Evolutionary conservation across 1,284 basidiomycete genomes (phyloP), one percentile per base, ranked within the genome.

Genomic region (Puccinia triticina): DNA sequence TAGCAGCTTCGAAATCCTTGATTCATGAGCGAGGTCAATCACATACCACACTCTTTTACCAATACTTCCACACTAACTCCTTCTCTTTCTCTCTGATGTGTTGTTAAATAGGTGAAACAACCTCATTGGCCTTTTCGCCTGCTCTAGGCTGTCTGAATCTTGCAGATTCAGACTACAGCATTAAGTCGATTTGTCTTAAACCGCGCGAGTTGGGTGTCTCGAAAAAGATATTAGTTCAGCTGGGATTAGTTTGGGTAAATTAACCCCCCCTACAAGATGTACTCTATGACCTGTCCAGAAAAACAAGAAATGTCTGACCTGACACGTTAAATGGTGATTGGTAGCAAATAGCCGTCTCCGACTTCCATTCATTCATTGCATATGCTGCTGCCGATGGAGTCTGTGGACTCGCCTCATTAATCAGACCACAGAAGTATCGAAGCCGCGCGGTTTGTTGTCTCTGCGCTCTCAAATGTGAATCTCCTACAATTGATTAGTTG

Each of bases 291-390:
- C 14, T 32, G 18, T 48, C 71, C 43, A 32, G n/a, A 29, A 59
- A 59, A 59, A 37, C 26, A 37, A 21, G 11, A 29, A 48, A 18
- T 18, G 23, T 21, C 29, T 69, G 26, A 18, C 12, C 12, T 7
- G 34, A 37, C 10, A 5, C 23, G 26, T 40, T 29, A 46, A 48
- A 23, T 57, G 10, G 23, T 7, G 37, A 37, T n/a, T 37, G 3
- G 11, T 85, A 96, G 94, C 91, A 89, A 83, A 87, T 96, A 21
- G 88, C 89, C 74, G 89, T 91, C 0, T 96, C 94, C 0, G 93
- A 95, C 77, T 93, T 92, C 85, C 95, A 98, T 85, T 91, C 94
- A 8, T 93, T 94, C 85, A 87, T 96, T 14, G 93, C 92, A 0
- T 90, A 92, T 8, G 93, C 92, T 5, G 91, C 92, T 2, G 91